These are phyloP conservation scores for Canariomyces notabilis DNA, from an alignment of 2,329 filamentous ascomycete genomes.

Conservation along the genomic window DNA sequence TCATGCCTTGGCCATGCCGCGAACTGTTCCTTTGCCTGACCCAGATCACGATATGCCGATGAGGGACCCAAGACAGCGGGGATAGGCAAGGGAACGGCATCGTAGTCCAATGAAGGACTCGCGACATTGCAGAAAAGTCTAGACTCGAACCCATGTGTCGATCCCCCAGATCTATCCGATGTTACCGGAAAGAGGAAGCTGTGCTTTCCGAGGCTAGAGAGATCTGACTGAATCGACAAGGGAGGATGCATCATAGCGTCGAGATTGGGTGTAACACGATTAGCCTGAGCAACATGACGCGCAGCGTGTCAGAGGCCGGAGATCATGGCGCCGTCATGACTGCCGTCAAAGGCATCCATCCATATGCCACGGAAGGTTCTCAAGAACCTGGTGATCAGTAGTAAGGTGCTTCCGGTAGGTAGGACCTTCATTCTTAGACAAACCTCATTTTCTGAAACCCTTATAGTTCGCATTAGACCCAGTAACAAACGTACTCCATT, in stretches of 20 bases:
- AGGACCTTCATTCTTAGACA: too few species aligned
- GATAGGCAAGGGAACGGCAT: not conserved
- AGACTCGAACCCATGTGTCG: too few species aligned
- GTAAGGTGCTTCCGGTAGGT: too few species aligned
- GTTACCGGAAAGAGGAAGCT: conserved; percentile 8
- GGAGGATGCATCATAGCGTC: not conserved
- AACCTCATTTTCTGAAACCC: too few species aligned
- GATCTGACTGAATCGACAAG: not conserved
- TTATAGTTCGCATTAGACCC: too few species aligned
- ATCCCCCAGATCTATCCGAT: too few species aligned
- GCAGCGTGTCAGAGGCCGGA: not conserved
- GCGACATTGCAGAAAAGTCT: too few species aligned
- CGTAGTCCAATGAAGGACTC: not conserved
- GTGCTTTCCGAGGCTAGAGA: not conserved
- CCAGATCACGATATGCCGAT: not conserved
- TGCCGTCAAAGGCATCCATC: too few species aligned
- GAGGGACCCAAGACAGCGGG: not conserved
- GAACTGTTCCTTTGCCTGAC: not conserved
- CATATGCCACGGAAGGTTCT: too few species aligned
- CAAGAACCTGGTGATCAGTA: too few species aligned
- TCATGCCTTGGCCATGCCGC: too few species aligned
- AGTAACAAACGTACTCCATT: too few species aligned
- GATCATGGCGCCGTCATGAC: conserved; percentile 3
- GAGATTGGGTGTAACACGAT: not conserved
- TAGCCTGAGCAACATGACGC: not conserved